These are phyloP conservation scores for Citrus reticulata DNA, from an alignment of 345 rosid species.

Conservation along the genomic window DNA sequence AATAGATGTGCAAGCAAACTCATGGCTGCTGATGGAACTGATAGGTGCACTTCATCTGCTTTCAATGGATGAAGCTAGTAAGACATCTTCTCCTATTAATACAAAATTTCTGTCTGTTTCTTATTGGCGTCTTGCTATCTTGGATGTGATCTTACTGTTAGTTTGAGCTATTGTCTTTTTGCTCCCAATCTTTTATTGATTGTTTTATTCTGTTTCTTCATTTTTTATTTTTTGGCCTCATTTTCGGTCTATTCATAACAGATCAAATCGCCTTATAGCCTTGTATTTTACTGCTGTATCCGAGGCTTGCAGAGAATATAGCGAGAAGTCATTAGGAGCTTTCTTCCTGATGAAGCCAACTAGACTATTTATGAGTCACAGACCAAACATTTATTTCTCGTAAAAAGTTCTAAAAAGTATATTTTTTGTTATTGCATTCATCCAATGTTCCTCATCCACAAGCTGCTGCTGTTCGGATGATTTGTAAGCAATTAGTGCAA, in stretches of 20 bases:
- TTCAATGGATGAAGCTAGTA: conserved; percentile 18
- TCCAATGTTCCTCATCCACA: not conserved
- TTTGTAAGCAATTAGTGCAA: conserved; percentile 60
- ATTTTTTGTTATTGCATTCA: too few species aligned
- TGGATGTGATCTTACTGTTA: not conserved
- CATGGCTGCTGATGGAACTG: too few species aligned
- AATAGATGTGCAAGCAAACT: conserved; percentile 6
- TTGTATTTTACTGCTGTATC: conserved; percentile 42
- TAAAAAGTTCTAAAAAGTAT: not conserved
- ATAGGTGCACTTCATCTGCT: conserved; percentile 34
- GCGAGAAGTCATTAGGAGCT: conserved; percentile 22
- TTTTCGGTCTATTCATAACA: conserved; percentile 56
- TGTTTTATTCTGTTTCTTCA: not conserved
- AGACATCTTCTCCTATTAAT: too few species aligned
- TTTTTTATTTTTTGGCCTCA: not conserved
- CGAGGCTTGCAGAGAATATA: conserved; percentile 27
- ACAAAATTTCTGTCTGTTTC: conserved; percentile 12
- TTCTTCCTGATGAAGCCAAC: conserved; percentile 55
- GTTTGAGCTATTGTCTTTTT: not conserved
- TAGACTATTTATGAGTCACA: conserved; percentile 39
- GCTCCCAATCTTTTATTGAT: not conserved
- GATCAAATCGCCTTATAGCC: conserved; percentile 62
- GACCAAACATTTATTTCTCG: not conserved
- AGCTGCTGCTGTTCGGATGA: conserved; percentile 35
- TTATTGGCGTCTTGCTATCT: not conserved